Percentiles rank a stretch among this genome's conserved stretches.
Conservation (phyloP, 805 yeast genomes). For the Candida pseudofarinosa region DNA sequence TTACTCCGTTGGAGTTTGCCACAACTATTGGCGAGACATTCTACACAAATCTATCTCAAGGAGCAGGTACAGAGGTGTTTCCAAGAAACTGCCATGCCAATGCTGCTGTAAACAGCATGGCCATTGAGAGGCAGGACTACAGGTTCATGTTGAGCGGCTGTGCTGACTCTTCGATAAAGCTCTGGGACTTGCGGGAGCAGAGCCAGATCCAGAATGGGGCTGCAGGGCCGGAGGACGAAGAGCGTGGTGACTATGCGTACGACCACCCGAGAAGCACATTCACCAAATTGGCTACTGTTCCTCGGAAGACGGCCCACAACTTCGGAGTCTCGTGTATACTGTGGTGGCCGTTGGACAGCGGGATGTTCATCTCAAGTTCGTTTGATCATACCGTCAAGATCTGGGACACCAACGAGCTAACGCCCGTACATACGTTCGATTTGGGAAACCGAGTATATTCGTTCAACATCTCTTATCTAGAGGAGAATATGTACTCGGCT, state of each 20-base stretch:
- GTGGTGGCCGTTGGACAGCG: conserved; percentile 92
- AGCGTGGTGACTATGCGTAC: conserved; percentile 27
- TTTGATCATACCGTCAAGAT: conserved; percentile 72
- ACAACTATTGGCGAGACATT: conserved; percentile 33
- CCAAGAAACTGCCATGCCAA: conserved; percentile 42
- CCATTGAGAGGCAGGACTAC: conserved; percentile 46
- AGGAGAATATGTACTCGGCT: conserved; percentile 14
- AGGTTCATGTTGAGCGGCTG: conserved; percentile 64
- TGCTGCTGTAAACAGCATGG: conserved; percentile 57
- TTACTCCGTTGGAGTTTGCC: conserved; percentile 30
- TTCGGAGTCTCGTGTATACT: conserved; percentile 69
- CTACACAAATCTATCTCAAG: conserved; percentile 27
- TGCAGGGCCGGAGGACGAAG: conserved; percentile 4
- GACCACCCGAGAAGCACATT: conserved; percentile 26
- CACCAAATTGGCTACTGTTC: conserved; percentile 28
- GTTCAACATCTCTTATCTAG: conserved; percentile 48
- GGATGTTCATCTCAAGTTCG: conserved; percentile 79
- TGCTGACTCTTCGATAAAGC: conserved; percentile 61
- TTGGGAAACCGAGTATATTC: conserved; percentile 60
- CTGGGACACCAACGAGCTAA: conserved; percentile 72
- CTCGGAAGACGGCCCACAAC: conserved; percentile 46
- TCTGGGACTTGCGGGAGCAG: conserved; percentile 54
- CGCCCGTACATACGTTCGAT: conserved; percentile 64
- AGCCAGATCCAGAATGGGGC: conserved; percentile 11
- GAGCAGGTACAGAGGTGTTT: conserved; percentile 22